A percentile compares a stretch with the other conserved stretches of the same genome.
phyloP scores from a whole-genome alignment of 768 basidiomycete genomes.

The Roridomyces roridus region DNA sequence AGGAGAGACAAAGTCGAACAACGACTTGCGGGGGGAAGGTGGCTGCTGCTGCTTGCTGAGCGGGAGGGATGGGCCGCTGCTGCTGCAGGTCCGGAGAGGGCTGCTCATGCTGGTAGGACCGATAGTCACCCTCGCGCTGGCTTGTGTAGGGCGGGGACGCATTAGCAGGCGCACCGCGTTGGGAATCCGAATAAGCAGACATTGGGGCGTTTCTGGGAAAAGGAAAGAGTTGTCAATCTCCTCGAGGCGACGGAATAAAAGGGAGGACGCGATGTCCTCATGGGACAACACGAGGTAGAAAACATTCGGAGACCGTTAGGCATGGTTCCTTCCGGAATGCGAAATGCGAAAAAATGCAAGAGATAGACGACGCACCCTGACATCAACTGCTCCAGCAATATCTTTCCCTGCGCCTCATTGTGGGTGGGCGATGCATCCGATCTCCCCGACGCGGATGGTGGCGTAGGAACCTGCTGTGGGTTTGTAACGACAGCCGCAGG shows the following conservation, averaged over 20 bases:
- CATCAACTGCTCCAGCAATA: slow-evolving; percentile 82
- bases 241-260: slow-evolving; percentile 28
- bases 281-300: slow-evolving; percentile 31
- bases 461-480: slow-evolving; percentile 72
- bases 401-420: slow-evolving; percentile 74
- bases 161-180: slow-evolving; percentile 39
- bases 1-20: slow-evolving; percentile 87
- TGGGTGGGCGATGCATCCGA: slow-evolving; percentile 62
- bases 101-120: slow-evolving; percentile 51
- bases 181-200: slow-evolving; percentile 57
- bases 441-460: slow-evolving; percentile 65
- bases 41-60: slow-evolving; percentile 53
- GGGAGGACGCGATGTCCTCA: slow-evolving; percentile 33
- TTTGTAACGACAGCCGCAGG: slow-evolving; percentile 34
- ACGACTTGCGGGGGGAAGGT: slow-evolving; percentile 76
- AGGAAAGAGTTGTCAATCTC: slow-evolving; percentile 25
- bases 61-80: slow-evolving; percentile 41
- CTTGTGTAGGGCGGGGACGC: slow-evolving; percentile 54
- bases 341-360: slow-evolving; percentile 16
- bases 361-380: slow-evolving; percentile 70
- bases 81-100: slow-evolving; percentile 47
- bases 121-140: slow-evolving; percentile 55
- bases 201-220: slow-evolving; percentile 50
- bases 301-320: slow-evolving; percentile 19
- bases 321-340: slow-evolving; percentile 9